Percentiles rank a stretch among this genome's conserved stretches.
Conservation (phyloP, 2,329 filamentous ascomycete genomes). For the Paracorniculantispora psalliotae region DNA sequence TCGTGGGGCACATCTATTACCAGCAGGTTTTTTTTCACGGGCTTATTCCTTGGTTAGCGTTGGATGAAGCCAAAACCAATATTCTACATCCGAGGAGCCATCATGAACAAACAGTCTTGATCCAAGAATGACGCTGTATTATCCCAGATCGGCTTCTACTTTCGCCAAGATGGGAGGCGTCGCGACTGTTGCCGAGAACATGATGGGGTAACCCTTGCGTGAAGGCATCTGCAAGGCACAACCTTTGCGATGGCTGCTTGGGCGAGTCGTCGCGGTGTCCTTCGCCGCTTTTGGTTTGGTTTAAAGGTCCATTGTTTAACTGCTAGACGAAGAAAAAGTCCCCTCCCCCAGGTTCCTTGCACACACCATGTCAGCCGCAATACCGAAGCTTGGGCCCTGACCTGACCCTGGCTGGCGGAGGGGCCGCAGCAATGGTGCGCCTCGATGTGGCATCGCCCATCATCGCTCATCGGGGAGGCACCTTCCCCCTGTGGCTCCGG, state of each 20-base stretch:
- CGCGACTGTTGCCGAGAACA: too few relatives aligned
- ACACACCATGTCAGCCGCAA: constrained; percentile 7
- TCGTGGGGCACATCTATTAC: neutral
- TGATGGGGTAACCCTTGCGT: too few relatives aligned
- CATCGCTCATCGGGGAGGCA: neutral
- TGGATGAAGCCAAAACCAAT: neutral
- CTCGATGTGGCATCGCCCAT: neutral
- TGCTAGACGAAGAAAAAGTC: neutral
- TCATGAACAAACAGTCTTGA: too few relatives aligned
- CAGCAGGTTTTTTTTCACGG: neutral
- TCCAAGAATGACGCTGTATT: too few relatives aligned
- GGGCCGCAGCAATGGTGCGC: neutral
- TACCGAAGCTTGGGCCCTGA: neutral
- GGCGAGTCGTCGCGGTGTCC: neutral
- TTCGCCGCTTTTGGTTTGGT: constrained; percentile 5
- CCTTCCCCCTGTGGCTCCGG: neutral
- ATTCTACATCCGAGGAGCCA: neutral
- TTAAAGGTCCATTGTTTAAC: too few relatives aligned
- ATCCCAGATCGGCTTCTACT: too few relatives aligned
- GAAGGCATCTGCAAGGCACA: neutral
- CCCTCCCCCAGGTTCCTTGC: neutral
- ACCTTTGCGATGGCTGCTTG: neutral
- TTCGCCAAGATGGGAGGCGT: too few relatives aligned
- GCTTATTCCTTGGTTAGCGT: neutral
- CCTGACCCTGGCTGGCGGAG: too few relatives aligned